Base-by-base conservation (phyloP, 2,329 filamentous ascomycete species). In the Aspergillus fijiensis region DNA sequence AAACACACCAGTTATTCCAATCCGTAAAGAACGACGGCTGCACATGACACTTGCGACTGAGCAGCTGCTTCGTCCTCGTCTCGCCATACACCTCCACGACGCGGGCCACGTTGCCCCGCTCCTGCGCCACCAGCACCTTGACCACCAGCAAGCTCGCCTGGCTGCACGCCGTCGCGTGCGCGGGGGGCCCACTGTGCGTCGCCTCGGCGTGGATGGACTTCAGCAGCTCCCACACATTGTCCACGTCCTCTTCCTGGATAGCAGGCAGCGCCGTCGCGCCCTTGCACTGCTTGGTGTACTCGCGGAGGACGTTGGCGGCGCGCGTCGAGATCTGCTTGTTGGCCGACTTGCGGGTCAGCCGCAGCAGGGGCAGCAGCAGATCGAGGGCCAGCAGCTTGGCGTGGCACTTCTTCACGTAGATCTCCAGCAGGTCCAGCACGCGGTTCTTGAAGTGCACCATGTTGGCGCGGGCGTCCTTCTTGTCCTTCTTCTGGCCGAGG, bases 401-500 rank as follows among this genome's bases (percentile, higher is more conserved):
- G 58, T 89, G 85, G 76, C 95, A 89, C 67, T 89, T 89, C 74
- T 90, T 92, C 64, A 95, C 82, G 75, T 92, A 98, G 64, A 95
- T 89, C 61, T 89, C 86, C 11, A 98, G 82, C 1, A 98, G 84
- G 71, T 98, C 95, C 4, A 98, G 84, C 5, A 97, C 89, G 48
- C 93, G 90, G 75, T 91, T 91, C 81, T 99, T 99, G 84, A 99
- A 96, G 77, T 94, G 93, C 69, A 96, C 81, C 71, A 98, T 91
- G 21, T 87, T 92, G 67, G 94, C 90, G 72, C 91, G 95, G 57
- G 94, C 93, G 61, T 94, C 89, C 72, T 91, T 91, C 69, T 90
- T 89, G 71, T 95, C 88, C 76, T 93, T 90, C 79, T 93, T 95
- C 71, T 89, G 89, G 73, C 84, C 88, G 1, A 81, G 79, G 16